These are phyloP conservation scores for Clavispora carvajalis DNA, from an alignment of 805 yeast species.

Conservation along the genomic window DNA sequence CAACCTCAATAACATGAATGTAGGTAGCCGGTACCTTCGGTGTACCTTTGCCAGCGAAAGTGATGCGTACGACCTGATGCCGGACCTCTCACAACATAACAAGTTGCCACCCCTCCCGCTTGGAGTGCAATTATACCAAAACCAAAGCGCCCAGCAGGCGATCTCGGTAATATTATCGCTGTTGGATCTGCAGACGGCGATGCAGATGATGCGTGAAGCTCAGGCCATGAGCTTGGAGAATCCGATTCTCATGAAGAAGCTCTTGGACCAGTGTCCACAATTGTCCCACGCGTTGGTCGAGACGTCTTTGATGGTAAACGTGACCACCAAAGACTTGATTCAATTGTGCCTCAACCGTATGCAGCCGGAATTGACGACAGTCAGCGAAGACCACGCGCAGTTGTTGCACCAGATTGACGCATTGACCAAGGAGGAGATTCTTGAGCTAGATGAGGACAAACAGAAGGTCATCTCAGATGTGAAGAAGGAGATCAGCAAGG, in stretches of 20 bases:
- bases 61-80: constrained; percentile 13
- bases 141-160: constrained; percentile 35
- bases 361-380: constrained; percentile 23
- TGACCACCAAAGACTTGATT: constrained; percentile 31
- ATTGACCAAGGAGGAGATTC: constrained; percentile 27
- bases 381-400: constrained; percentile 29
- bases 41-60: constrained; percentile 68
- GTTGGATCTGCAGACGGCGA: constrained; percentile 44
- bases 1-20: constrained; percentile 71
- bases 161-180: constrained; percentile 39
- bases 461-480: constrained; percentile 13
- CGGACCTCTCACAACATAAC: constrained; percentile 18
- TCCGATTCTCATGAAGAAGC: constrained; percentile 52
- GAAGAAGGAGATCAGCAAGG: constrained; percentile 18
- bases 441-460: constrained; percentile 20
- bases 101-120: constrained; percentile 36
- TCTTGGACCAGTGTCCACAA: constrained; percentile 73
- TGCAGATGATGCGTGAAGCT: constrained; percentile 40
- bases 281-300: constrained; percentile 80
- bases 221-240: constrained; percentile 29
- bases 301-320: constrained; percentile 38
- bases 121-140: constrained; percentile 37
- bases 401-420: constrained; percentile 25
- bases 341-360: constrained; percentile 32
- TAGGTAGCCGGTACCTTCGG: constrained; percentile 65